phyloP scores from a whole-genome alignment of 768 basidiomycete genomes.

The Boletus vinaceobasis region DNA sequence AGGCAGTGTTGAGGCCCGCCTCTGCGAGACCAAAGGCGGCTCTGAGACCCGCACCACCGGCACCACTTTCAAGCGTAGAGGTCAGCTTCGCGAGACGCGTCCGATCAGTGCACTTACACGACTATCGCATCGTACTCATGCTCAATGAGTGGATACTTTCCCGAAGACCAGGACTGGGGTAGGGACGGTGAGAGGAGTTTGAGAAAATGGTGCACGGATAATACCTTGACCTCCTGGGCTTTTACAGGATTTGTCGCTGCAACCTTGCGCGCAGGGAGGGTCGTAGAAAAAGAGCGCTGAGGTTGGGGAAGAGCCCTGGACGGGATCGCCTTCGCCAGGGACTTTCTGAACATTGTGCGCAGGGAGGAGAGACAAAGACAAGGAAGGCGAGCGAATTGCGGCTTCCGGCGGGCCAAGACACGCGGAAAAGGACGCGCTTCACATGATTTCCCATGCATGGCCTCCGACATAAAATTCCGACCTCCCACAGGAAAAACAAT shows the following conservation, averaged over 20 bases:
- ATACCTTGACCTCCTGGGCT: constrained; percentile 79
- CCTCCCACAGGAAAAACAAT: background rate
- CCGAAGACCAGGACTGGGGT: constrained; percentile 68
- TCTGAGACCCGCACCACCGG: constrained; percentile 96
- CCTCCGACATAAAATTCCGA: constrained; percentile 4
- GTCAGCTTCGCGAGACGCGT: constrained; percentile 13
- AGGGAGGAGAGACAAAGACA: constrained; percentile 5
- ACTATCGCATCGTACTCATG: constrained; percentile 99
- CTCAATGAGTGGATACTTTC: constrained; percentile 95
- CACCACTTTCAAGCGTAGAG: constrained; percentile 58
- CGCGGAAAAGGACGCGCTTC: constrained; percentile 7
- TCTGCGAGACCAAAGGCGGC: constrained; percentile 98
- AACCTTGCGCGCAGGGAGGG: constrained; percentile 56
- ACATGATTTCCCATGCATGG: constrained; percentile 21
- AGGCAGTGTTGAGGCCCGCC: constrained; percentile 97
- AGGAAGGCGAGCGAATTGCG: background rate
- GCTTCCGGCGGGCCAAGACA: constrained; percentile 16
- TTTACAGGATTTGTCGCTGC: constrained; percentile 71
- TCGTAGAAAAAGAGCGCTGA: constrained; percentile 63
- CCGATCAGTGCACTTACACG: constrained; percentile 63
- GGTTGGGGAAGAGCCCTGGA: constrained; percentile 45
- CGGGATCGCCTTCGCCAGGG: constrained; percentile 38
- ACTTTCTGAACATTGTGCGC: constrained; percentile 60
- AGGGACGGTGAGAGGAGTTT: constrained; percentile 1
- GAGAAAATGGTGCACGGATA: constrained; percentile 8